Conservation (phyloP, 345 rosid species). For the Carallia brachiata region DNA sequence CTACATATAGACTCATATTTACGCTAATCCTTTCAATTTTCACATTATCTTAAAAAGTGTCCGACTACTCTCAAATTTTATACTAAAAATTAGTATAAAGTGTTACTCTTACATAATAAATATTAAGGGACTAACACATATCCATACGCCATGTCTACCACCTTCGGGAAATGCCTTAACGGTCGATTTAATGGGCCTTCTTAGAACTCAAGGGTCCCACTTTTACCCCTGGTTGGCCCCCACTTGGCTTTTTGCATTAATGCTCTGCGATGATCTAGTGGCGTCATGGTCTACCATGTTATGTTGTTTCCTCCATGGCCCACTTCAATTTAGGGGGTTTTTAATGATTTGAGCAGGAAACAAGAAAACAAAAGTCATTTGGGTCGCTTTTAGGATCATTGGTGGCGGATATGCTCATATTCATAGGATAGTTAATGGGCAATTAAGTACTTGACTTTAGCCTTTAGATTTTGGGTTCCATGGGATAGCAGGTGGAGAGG, state of each 20-base stretch:
- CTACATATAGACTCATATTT: too few species aligned
- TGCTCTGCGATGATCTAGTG: slow-evolving; percentile 11
- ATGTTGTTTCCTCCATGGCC: background rate
- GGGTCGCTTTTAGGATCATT: background rate
- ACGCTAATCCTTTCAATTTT: too few species aligned
- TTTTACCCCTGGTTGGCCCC: background rate
- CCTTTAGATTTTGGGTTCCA: slow-evolving; percentile 2
- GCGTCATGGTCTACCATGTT: background rate
- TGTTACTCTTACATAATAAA: too few species aligned
- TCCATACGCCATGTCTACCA: background rate
- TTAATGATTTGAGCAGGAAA: background rate
- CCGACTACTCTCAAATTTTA: too few species aligned
- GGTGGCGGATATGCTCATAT: slow-evolving; percentile 1
- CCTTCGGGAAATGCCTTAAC: slow-evolving; percentile 3
- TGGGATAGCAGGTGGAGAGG: background rate
- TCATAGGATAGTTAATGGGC: slow-evolving; percentile 18
- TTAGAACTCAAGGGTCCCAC: slow-evolving; percentile 4
- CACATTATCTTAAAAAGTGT: too few species aligned
- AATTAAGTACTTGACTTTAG: slow-evolving; percentile 9
- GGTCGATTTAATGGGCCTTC: slow-evolving; percentile 13
- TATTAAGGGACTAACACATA: too few species aligned
- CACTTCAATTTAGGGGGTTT: background rate
- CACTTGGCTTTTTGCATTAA: slow-evolving; percentile 16
- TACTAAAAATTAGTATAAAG: too few species aligned
- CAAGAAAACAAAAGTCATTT: background rate